Base-by-base conservation (phyloP, 2,329 filamentous ascomycete genomes). In the Ophiostoma sp. region DNA sequence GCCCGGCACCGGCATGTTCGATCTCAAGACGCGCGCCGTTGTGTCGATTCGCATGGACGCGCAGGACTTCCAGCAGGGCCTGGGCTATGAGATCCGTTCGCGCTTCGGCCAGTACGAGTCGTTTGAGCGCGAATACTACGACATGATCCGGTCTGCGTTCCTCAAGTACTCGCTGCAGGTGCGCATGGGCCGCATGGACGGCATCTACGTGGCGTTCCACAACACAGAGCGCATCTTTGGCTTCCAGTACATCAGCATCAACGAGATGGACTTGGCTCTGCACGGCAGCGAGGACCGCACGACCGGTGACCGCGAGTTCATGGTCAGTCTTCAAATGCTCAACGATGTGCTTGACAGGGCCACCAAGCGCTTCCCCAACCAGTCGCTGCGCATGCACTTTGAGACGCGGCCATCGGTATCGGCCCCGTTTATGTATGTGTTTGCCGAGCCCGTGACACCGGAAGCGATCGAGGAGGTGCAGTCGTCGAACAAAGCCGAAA, bases 141-240 rank as follows among this genome's bases (percentile, higher is more conserved):
- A 99, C 77, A 96, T 99, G 93, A 94, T 96, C 70, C 86, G 96
- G 67, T 87, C 93, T 1, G 95, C 94, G 0, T 94, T 99, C 79
- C 81, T 99, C 68, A 99, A 99, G 76, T 99, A 99, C 77, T 97
- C 93, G 9, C 82, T 99, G 42, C 95, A 99, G 78, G 96, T 94
- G 41, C 91, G 95, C 62, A 96, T 99, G 87, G 95, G 96, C 18
- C 88, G 93, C 65, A 99, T 99, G 96, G 94, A 99, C 76, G 95
- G 95, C 67, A 97, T 98, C 65, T 99, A 98, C 75, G 91, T 98
- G 36, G 95, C 95, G 2, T 99, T 88, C 76, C 95, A 99, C 81
- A 99, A 99, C 76, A 91, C 93, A 2, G 85, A 93, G 78, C 90
- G 93, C 68, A 96, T 99, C 65, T 99, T 99, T 76, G 95, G 95